A percentile compares a stretch with the other conserved stretches of the same genome.
These are phyloP conservation scores for Nakazawaea ambrosiae DNA, from an alignment of 805 yeast genomes.

Conservation along the genomic window DNA sequence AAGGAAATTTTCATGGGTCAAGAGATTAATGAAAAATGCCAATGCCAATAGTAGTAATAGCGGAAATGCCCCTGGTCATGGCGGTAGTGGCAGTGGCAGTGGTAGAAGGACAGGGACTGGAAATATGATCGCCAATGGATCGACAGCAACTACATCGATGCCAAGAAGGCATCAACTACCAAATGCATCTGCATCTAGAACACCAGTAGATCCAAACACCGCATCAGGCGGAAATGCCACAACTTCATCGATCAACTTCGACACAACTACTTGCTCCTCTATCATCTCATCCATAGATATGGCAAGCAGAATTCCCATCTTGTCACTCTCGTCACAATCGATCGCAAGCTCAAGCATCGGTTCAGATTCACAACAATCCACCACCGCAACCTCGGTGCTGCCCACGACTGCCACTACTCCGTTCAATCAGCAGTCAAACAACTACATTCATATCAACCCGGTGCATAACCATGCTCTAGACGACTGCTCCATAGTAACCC, in stretches of 20 bases:
- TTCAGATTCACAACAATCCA: slow-evolving; percentile 23
- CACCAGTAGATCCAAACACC: no score
- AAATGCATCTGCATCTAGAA: no score
- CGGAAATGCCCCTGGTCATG: no score
- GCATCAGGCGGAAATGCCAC: no score
- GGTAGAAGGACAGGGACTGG: no score
- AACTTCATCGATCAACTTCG: no score
- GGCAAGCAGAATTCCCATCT: slow-evolving; percentile 9
- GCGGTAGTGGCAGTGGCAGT: background rate
- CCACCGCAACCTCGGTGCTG: slow-evolving; percentile 44
- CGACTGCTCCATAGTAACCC: slow-evolving; percentile 25
- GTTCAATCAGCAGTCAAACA: slow-evolving; percentile 1
- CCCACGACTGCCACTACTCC: no score
- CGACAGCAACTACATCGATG: no score
- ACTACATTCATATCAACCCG: slow-evolving; percentile 8
- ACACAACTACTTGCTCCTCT: no score
- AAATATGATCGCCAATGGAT: no score
- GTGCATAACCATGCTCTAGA: slow-evolving; percentile 14
- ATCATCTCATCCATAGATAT: no score
- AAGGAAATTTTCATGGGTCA: slow-evolving; percentile 27
- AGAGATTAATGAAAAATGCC: slow-evolving; percentile 24
- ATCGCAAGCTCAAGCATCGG: background rate
- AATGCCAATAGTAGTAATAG: background rate
- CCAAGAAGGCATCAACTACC: no score
- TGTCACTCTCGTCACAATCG: slow-evolving; percentile 9